Percentiles rank a stretch among this genome's conserved stretches.
Evolutionary conservation across 2,329 filamentous ascomycete genomes (phyloP).

Genomic region (Incumbomyces lentus): DNA sequence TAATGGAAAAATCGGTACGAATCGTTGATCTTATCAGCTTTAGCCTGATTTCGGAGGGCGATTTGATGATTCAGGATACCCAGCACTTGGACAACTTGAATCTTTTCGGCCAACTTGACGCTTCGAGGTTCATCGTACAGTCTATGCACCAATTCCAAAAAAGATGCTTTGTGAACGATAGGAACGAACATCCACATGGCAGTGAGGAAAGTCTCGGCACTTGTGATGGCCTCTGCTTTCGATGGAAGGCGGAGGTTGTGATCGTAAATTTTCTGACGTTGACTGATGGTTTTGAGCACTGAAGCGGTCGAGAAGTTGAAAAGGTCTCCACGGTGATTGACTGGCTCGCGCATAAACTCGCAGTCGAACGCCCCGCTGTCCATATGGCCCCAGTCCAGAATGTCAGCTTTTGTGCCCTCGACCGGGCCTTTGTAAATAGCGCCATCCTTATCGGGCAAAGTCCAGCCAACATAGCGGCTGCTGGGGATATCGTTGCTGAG

Average conservation of each 20-base stretch:
- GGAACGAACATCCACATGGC: constrained; percentile 63
- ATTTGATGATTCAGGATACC: constrained; percentile 69
- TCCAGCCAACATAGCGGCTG: constrained; percentile 19
- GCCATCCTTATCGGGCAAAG: constrained; percentile 11
- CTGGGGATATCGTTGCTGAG: constrained; percentile 8
- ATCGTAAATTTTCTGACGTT: constrained; percentile 43
- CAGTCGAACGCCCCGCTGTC: constrained; percentile 65
- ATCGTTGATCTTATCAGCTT: constrained; percentile 44
- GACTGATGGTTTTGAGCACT: constrained; percentile 56
- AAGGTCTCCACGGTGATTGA: constrained; percentile 34
- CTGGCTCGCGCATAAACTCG: constrained; percentile 44
- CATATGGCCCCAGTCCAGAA: constrained; percentile 64
- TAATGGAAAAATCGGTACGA: constrained; percentile 74
- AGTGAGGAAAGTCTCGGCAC: constrained; percentile 65
- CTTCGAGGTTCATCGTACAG: constrained; percentile 60
- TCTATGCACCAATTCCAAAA: constrained; percentile 58
- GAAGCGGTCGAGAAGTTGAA: constrained; percentile 65
- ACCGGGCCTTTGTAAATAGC: constrained; percentile 27
- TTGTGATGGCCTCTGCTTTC: constrained; percentile 55
- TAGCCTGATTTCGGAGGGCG: constrained; percentile 56
- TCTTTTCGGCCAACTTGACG: constrained; percentile 53
- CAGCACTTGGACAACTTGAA: constrained; percentile 69
- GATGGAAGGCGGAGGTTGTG: constrained; percentile 49
- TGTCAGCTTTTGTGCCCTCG: constrained; percentile 63
- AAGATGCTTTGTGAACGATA: constrained; percentile 64